Evolutionary conservation across 495 filamentous ascomycete genomes (phyloP).

Genomic region (Elasticomyces elasticus): DNA sequence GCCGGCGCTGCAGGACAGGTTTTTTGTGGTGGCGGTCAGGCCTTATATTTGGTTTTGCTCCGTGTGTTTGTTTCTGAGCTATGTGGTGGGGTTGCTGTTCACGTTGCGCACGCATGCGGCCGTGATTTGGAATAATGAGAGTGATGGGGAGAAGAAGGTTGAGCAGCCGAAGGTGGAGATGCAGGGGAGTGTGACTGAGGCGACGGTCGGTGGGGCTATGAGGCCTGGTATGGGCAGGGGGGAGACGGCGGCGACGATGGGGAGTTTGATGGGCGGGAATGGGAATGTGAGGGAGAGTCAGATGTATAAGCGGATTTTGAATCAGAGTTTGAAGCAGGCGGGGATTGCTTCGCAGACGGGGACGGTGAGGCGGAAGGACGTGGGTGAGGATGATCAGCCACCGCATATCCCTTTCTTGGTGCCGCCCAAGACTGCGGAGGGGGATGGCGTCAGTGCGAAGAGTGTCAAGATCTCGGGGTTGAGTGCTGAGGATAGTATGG

Average conservation of each 20-base stretch:
- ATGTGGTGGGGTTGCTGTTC: conserved; percentile 91
- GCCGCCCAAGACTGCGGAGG: conserved; percentile 40
- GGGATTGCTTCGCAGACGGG: conserved; percentile 40
- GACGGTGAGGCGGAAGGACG: conserved; percentile 10
- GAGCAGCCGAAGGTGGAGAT: conserved; percentile 17
- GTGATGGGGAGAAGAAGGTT: conserved; percentile 19
- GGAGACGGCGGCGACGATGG: conserved; percentile 6
- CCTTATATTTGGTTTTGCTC: conserved; percentile 89
- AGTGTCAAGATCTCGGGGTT: conserved; percentile 52
- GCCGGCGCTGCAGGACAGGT: conserved; percentile 73
- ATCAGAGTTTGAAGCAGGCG: conserved; percentile 74
- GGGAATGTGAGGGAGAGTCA: conserved; percentile 62
- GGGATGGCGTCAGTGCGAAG: conserved; percentile 28
- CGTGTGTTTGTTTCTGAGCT: conserved; percentile 77
- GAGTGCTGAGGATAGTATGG: conserved; percentile 66
- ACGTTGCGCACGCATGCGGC: conserved; percentile 93
- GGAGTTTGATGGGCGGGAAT: conserved; percentile 20
- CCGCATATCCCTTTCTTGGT: conserved; percentile 28
- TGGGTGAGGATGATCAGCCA: conserved; percentile 1
- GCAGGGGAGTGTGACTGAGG: neutral
- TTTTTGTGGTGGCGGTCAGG: conserved; percentile 80
- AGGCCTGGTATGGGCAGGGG: conserved; percentile 6
- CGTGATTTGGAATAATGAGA: conserved; percentile 85
- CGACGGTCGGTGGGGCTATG: neutral
- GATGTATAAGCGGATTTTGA: conserved; percentile 85